Evolutionary conservation across 441 rosid species (phyloP).

Genomic region (Populus hybrid): DNA sequence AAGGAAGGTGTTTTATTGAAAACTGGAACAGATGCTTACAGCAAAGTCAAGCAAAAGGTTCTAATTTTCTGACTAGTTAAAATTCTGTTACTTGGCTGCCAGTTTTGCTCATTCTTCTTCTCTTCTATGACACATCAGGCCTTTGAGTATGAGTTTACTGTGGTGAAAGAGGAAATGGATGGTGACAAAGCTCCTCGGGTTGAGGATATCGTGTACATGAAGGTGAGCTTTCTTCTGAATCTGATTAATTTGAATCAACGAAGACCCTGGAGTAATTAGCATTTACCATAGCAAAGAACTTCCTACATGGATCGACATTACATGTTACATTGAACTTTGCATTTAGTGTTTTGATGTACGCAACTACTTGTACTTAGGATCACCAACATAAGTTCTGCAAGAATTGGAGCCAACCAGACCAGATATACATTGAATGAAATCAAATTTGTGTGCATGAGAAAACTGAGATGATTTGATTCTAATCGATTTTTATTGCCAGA

Average conservation of each 20-base stretch:
- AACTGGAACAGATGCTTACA: conserved; percentile 59
- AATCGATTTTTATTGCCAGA: background rate
- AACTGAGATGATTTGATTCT: background rate
- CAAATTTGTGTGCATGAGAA: background rate
- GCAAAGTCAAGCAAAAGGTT: conserved; percentile 60
- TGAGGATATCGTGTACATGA: conserved; percentile 68
- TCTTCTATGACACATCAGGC: conserved; percentile 29
- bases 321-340: background rate
- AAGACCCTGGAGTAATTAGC: background rate
- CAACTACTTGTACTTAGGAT: background rate
- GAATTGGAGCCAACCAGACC: too few species aligned
- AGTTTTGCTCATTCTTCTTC: conserved; percentile 11
- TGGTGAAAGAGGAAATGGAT: conserved; percentile 76
- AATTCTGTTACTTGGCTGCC: background rate
- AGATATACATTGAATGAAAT: too few species aligned
- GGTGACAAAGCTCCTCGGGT: conserved; percentile 43
- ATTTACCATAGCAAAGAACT: background rate
- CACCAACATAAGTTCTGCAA: background rate
- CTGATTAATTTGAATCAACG: background rate
- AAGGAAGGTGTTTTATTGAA: conserved; percentile 60
- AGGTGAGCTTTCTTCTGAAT: conserved; percentile 35
- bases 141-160: conserved; percentile 47
- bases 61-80: conserved; percentile 10
- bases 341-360: background rate
- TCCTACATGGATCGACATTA: background rate